Conservation (phyloP, 352 stramenopile genomes). For the Aphanomyces stellatus region DNA sequence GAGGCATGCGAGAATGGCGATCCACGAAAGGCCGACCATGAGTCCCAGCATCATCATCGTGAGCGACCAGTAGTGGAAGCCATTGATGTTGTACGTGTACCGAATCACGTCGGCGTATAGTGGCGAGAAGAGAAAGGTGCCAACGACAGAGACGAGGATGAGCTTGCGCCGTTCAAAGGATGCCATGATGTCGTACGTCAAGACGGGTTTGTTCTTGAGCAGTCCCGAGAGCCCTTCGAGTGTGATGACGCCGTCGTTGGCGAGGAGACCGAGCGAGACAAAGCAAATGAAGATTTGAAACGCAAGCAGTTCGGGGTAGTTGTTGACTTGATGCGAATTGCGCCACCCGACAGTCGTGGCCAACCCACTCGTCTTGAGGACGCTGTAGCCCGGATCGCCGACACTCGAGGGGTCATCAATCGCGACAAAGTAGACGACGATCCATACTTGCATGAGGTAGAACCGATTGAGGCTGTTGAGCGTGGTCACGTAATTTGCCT, state of each 20-base stretch:
- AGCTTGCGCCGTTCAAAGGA: not conserved
- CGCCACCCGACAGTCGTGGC: not conserved
- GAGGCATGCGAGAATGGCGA: not conserved
- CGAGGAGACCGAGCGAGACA: not conserved
- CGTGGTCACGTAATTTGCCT: not conserved
- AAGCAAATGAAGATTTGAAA: conserved; percentile 1
- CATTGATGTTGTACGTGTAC: not conserved
- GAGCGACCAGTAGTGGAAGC: not conserved
- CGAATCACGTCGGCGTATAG: not conserved
- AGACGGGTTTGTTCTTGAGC: conserved; percentile 4
- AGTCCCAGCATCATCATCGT: not conserved
- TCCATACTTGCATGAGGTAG: not conserved
- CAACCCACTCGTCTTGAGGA: not conserved
- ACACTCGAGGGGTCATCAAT: not conserved
- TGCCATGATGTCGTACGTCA: conserved; percentile 14
- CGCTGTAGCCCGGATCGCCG: not conserved
- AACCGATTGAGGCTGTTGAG: conserved; percentile 1
- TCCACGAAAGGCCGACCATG: not conserved
- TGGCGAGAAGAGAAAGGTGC: not conserved
- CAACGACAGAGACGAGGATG: not conserved
- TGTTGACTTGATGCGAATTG: not conserved
- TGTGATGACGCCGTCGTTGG: not conserved
- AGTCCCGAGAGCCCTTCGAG: not conserved
- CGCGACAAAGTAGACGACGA: not conserved
- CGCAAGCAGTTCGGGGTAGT: not conserved